These are phyloP conservation scores for Microcos paniculata DNA, from an alignment of 345 rosid species.

Conservation along the genomic window DNA sequence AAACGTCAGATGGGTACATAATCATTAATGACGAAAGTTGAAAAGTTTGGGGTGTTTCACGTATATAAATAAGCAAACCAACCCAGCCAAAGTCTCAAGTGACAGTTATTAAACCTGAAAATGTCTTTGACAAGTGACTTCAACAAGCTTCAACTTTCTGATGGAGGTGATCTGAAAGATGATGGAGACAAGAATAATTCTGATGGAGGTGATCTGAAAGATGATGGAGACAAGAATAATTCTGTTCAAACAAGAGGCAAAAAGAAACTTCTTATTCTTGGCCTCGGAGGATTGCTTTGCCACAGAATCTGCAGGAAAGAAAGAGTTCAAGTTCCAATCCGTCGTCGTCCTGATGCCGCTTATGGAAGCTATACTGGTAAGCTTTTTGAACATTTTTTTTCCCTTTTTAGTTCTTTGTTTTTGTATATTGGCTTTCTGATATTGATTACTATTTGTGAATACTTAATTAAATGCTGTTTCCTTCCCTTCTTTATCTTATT, in stretches of 20 bases:
- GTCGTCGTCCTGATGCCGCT: conserved; percentile 29
- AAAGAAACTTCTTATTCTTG: conserved; percentile 39
- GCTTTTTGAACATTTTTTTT: not conserved
- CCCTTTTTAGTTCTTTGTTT: not conserved
- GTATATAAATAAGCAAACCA: not conserved
- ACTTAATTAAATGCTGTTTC: not conserved
- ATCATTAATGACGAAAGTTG: not conserved
- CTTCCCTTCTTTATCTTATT: not conserved
- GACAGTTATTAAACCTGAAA: not conserved
- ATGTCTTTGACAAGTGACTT: not conserved
- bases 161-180: not conserved
- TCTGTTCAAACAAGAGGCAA: not conserved
- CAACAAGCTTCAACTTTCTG: not conserved
- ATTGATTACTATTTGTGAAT: not conserved
- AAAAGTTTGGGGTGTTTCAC: not conserved
- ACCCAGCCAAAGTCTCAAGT: not conserved
- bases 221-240: not conserved
- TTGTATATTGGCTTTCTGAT: not conserved
- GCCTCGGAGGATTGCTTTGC: conserved; percentile 34
- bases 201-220: not conserved
- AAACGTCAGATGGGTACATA: not conserved
- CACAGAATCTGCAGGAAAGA: conserved; percentile 17
- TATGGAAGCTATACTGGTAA: conserved; percentile 29
- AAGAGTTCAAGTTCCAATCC: not conserved
- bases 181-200: not conserved